Percentiles rank a stretch among this genome's conserved stretches.
These are phyloP conservation scores for Combretum micranthum DNA, from an alignment of 345 rosid species.

Conservation along the genomic window DNA sequence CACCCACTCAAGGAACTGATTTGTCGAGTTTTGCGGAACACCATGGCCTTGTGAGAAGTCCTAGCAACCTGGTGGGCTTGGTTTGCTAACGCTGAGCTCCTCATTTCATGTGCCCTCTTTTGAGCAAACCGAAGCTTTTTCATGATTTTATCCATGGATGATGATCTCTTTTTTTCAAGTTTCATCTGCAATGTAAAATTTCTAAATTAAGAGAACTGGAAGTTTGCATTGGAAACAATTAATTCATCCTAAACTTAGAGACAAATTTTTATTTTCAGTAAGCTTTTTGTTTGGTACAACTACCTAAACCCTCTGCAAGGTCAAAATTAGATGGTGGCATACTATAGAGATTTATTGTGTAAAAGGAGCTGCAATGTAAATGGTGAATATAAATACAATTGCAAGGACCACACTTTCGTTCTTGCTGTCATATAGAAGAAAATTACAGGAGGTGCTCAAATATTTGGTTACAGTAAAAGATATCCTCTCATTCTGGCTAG, in stretches of 20 bases:
- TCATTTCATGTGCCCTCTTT: constrained; percentile 90
- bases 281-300: too few relatives aligned
- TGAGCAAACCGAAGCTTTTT: constrained; percentile 81
- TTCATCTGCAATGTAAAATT: constrained; percentile 56
- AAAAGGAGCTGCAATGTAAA: too few relatives aligned
- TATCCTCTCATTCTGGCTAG: background rate
- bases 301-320: too few relatives aligned
- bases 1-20: constrained; percentile 76
- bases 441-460: background rate
- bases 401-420: too few relatives aligned
- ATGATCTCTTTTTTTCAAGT: constrained; percentile 86
- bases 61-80: constrained; percentile 36
- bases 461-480: background rate
- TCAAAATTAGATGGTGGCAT: too few relatives aligned
- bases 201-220: too few relatives aligned
- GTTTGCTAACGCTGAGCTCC: constrained; percentile 60
- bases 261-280: too few relatives aligned
- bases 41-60: constrained; percentile 32
- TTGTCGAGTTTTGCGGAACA: constrained; percentile 47
- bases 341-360: too few relatives aligned
- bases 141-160: constrained; percentile 93
- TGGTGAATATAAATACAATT: too few relatives aligned
- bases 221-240: too few relatives aligned
- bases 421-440: background rate
- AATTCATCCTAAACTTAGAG: too few relatives aligned